These are phyloP conservation scores for Penicillium robsamsonii DNA, from an alignment of 495 filamentous ascomycete genomes.

Conservation along the genomic window DNA sequence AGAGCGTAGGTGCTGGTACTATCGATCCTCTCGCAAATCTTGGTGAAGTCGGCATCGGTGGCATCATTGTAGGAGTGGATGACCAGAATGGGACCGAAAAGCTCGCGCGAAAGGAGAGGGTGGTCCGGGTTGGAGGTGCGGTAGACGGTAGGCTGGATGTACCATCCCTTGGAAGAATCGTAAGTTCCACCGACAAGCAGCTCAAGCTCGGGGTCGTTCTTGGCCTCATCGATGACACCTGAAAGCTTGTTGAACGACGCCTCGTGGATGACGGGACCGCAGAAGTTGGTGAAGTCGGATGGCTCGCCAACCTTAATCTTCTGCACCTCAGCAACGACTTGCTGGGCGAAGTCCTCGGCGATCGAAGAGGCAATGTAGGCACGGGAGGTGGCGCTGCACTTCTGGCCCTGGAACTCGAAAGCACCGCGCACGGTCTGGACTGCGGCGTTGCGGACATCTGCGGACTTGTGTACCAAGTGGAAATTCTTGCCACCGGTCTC, in stretches of 20 bases:
- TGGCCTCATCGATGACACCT: conserved; percentile 59
- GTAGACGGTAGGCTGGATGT: conserved; percentile 68
- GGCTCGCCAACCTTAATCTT: conserved; percentile 68
- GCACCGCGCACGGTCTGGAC: conserved; percentile 77
- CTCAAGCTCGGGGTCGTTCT: conserved; percentile 60
- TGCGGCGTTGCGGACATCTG: conserved; percentile 71
- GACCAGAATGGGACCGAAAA: conserved; percentile 63
- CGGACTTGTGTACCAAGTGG: conserved; percentile 73
- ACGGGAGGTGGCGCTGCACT: conserved; percentile 81
- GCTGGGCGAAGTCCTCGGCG: conserved; percentile 62
- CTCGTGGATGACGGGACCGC: conserved; percentile 56
- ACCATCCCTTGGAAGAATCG: conserved; percentile 61
- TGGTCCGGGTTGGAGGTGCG: conserved; percentile 62
- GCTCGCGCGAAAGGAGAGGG: conserved; percentile 58
- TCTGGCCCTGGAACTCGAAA: conserved; percentile 86
- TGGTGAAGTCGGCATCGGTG: conserved; percentile 47
- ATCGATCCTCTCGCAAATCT: conserved; percentile 60
- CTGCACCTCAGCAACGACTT: conserved; percentile 62
- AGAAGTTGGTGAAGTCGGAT: conserved; percentile 62
- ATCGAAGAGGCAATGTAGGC: conserved; percentile 69
- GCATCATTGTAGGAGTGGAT: conserved; percentile 60
- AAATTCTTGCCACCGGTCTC: conserved; percentile 92
- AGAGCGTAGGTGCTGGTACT: conserved; percentile 70
- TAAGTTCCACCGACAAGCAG: conserved; percentile 59
- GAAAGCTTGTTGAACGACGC: conserved; percentile 53